Percentiles rank a stretch among this genome's conserved stretches.
phyloP scores from a whole-genome alignment of 192 early-diverging fungal species.

The Podila clonocystis region DNA sequence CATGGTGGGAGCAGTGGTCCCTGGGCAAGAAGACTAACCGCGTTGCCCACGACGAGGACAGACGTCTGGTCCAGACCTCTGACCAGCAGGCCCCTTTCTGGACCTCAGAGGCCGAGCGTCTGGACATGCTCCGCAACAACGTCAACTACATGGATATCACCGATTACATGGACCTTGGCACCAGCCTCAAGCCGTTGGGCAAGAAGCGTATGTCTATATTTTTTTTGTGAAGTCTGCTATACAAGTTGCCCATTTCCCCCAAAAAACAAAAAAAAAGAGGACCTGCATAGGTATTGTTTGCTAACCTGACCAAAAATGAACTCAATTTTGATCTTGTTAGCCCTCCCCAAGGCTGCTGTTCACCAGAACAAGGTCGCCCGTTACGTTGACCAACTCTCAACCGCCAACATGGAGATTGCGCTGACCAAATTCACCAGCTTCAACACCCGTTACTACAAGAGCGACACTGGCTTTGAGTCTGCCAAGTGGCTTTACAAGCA shows the following conservation, averaged over 20 bases:
- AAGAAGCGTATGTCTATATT: slow-evolving; percentile 20
- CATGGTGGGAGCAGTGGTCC: slow-evolving; percentile 41
- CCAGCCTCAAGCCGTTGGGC: slow-evolving; percentile 7
- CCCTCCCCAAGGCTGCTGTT: slow-evolving; percentile 61
- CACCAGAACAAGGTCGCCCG: slow-evolving; percentile 69
- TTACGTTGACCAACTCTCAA: slow-evolving; percentile 70
- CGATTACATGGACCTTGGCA: slow-evolving; percentile 66
- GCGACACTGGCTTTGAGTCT: slow-evolving; percentile 70
- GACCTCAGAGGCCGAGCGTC: slow-evolving; percentile 69
- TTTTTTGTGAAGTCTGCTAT: background rate
- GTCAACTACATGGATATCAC: slow-evolving; percentile 92
- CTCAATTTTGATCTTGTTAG: slow-evolving; percentile 25
- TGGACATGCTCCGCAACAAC: slow-evolving; percentile 70
- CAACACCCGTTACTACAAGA: slow-evolving; percentile 91
- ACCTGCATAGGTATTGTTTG: too few relatives aligned
- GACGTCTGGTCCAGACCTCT: slow-evolving; percentile 49
- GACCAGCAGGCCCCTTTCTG: slow-evolving; percentile 63
- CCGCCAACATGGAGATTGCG: slow-evolving; percentile 71
- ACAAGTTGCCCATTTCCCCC: background rate
- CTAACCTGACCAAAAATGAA: too few relatives aligned
- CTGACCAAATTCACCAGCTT: slow-evolving; percentile 85
- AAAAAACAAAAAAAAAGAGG: too few relatives aligned
- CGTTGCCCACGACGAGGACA: slow-evolving; percentile 14
- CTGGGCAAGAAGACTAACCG: slow-evolving; percentile 6
- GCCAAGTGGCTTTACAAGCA: slow-evolving; percentile 75